Conservation (phyloP, 1,284 basidiomycete species). For the Pulchroboletus neoregius region DNA sequence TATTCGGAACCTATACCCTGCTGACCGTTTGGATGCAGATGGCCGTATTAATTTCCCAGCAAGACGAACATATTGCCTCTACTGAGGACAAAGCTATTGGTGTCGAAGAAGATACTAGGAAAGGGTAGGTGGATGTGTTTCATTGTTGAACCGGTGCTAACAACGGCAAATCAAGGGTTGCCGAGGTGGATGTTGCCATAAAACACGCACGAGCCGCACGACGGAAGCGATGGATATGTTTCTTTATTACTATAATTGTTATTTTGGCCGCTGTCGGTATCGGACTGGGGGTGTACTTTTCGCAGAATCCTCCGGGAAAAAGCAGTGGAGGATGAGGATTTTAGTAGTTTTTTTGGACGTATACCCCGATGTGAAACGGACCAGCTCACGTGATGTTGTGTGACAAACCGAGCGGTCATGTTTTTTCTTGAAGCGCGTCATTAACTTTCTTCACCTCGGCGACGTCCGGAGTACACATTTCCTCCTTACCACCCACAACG, state of each 20-base stretch:
- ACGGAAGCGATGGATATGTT: constrained; percentile 80
- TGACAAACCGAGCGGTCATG: constrained; percentile 3
- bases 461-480: neutral
- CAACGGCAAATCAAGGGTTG: constrained; percentile 40
- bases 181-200: constrained; percentile 71
- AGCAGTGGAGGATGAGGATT: constrained; percentile 1
- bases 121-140: constrained; percentile 50
- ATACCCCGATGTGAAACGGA: neutral
- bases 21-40: constrained; percentile 45
- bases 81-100: constrained; percentile 61
- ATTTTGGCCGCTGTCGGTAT: constrained; percentile 30
- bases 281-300: constrained; percentile 32
- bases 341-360: neutral
- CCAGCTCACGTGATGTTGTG: constrained; percentile 27
- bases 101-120: constrained; percentile 65
- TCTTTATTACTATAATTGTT: constrained; percentile 36
- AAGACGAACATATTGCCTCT: constrained; percentile 68
- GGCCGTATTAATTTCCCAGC: constrained; percentile 74
- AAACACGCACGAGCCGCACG: constrained; percentile 66
- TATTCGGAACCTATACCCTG: neutral
- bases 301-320: constrained; percentile 8
- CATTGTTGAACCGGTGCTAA: neutral
- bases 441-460: neutral
- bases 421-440: constrained; percentile 25
- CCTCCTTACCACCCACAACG: constrained; percentile 10